Evolutionary conservation across 805 yeast species (phyloP), one percentile per base, ranked within the genome.

Genomic region (Myxozyma udenii): DNA sequence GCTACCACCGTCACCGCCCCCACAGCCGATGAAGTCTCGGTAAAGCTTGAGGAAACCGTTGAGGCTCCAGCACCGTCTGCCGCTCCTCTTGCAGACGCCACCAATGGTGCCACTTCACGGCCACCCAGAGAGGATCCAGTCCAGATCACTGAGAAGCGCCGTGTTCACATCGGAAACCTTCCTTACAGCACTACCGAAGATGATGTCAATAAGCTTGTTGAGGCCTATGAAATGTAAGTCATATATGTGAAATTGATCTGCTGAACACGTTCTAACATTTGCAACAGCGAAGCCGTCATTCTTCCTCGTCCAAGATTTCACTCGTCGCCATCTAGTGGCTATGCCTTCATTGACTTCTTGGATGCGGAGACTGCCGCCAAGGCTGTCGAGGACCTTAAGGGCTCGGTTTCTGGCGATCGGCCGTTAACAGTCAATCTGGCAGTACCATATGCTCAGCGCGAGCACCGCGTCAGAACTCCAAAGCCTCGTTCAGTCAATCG

Each of bases 111-210:
- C 38, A 26, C 35, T 40, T 19, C 37, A 26, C 19, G 18, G 46
- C n/a, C 37, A 2, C 45, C 50, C 19, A 38, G 24, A 23, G 53
- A 47, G 43, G 53, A 36, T 42, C 55, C 58, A 11, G 35, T 51
- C 36, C 49, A 51, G 38, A 44, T 56, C n/a, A 45, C 30, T 7
- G 60, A 56, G 41, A 46, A 55, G 30, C 56, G 60, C 16, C 74
- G 83, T 45, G 71, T 82, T 28, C 78, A 77, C 56, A 68, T 83
- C 50, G 75, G 78, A 51, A 83, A 83, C 64, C 71, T 83, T 50
- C 74, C 76, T 50, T 78, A 69, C 64, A 62, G 68, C 14, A 72
- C 83, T 11, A 73, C 79, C n/a, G 84, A 79, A 61, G 73, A 70
- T 3, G 83, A 79, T 40, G 69, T 83, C 38, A 64, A 62, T 35